phyloP scores from a whole-genome alignment of 2,329 filamentous ascomycete species.

The Talaromyces marneffei region DNA sequence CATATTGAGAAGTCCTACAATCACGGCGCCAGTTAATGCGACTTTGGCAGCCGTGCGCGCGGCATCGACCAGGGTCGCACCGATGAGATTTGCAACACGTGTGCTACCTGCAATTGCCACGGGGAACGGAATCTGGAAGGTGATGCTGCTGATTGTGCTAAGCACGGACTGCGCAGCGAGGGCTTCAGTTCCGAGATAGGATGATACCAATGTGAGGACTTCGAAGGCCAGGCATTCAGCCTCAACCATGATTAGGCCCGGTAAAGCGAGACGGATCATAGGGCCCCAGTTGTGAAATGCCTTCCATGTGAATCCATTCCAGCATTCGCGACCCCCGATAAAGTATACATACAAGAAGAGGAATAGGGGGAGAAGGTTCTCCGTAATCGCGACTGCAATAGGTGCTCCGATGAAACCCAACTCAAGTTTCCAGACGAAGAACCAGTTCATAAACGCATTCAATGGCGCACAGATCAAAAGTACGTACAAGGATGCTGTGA shows the following conservation, averaged over 20 bases:
- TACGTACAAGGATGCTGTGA: constrained; percentile 75
- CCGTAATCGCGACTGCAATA: constrained; percentile 68
- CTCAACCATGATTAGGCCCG: constrained; percentile 88
- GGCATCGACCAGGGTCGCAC: constrained; percentile 72
- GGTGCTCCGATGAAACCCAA: constrained; percentile 75
- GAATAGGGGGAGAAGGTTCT: constrained; percentile 67
- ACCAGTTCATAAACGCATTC: constrained; percentile 74
- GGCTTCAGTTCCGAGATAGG: constrained; percentile 69
- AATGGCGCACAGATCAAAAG: constrained; percentile 75
- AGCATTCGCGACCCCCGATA: constrained; percentile 67
- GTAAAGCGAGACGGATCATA: constrained; percentile 82
- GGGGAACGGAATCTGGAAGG: constrained; percentile 89
- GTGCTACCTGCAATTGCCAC: constrained; percentile 84
- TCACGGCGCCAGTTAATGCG: constrained; percentile 58
- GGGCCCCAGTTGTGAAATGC: constrained; percentile 70
- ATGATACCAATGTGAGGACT: constrained; percentile 75
- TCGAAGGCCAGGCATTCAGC: constrained; percentile 94
- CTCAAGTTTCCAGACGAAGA: constrained; percentile 65
- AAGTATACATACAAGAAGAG: constrained; percentile 69
- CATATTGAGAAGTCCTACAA: constrained; percentile 76
- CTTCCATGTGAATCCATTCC: constrained; percentile 69
- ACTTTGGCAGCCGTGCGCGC: constrained; percentile 78
- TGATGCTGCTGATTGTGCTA: constrained; percentile 68
- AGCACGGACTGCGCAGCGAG: constrained; percentile 86
- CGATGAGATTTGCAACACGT: constrained; percentile 85